Evolutionary conservation across 345 rosid species (phyloP).

Genomic region (Salix exigua): DNA sequence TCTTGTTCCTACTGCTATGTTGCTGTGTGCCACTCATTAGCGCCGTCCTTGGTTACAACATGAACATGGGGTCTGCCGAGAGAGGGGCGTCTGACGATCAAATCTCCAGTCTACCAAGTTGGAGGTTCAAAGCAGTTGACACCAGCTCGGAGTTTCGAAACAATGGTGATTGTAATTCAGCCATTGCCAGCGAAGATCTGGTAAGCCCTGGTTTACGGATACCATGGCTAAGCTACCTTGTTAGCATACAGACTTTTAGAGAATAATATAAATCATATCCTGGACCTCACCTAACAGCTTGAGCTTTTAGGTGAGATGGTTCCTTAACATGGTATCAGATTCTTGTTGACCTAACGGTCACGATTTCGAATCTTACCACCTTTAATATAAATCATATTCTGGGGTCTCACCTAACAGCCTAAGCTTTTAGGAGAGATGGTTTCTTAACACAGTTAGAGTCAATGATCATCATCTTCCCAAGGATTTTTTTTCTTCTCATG

Average conservation of each 20-base stretch:
- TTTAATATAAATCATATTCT: no score
- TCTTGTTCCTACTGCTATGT: constrained; percentile 80
- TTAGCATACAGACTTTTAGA: not conserved
- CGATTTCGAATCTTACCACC: no score
- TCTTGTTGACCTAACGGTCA: no score
- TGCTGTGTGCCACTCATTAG: constrained; percentile 79
- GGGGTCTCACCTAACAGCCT: no score
- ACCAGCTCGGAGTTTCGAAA: constrained; percentile 28
- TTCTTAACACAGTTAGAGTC: no score
- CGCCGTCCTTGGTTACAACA: constrained; percentile 85
- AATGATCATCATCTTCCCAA: no score
- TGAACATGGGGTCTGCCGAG: constrained; percentile 73
- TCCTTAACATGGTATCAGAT: no score
- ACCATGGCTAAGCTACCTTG: not conserved
- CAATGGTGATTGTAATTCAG: constrained; percentile 28
- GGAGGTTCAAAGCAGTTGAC: constrained; percentile 62
- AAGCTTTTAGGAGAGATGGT: no score
- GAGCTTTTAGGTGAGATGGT: no score
- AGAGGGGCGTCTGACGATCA: constrained; percentile 92
- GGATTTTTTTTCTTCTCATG: no score
- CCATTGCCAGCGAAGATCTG: constrained; percentile 34
- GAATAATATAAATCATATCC: no score
- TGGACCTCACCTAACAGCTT: no score
- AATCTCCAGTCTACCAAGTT: constrained; percentile 69
- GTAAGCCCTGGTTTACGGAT: not conserved